A percentile compares a stretch with the other conserved stretches of the same genome.
Conservation (phyloP, 352 stramenopile genomes). For the Phytophthora agathidicida region DNA sequence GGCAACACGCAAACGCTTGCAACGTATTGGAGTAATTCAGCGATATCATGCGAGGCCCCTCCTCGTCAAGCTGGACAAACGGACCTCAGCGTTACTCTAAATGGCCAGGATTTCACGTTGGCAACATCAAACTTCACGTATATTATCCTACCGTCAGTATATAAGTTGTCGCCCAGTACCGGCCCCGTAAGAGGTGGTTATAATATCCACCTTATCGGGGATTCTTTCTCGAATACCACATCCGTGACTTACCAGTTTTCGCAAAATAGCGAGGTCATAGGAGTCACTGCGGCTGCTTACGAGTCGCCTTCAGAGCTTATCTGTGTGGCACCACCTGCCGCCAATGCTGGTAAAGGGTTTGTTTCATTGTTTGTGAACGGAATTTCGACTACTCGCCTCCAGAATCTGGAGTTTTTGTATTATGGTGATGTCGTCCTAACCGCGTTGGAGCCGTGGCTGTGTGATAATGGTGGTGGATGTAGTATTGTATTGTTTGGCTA, state of each 20-base stretch:
- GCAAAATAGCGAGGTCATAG: conserved; percentile 2
- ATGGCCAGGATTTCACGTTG: conserved; percentile 67
- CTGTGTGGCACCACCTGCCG: conserved; percentile 28
- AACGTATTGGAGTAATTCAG: conserved; percentile 64
- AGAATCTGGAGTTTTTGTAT: conserved; percentile 43
- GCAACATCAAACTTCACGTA: conserved; percentile 49
- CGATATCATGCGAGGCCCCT: conserved; percentile 67
- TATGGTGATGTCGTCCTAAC: conserved; percentile 36
- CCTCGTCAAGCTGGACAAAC: conserved; percentile 27
- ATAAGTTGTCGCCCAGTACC: conserved; percentile 44
- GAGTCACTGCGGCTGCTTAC: conserved; percentile 1
- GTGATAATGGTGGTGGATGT: conserved; percentile 45
- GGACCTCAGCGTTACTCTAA: conserved; percentile 60
- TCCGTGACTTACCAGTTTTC: conserved; percentile 39
- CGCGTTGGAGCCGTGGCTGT: conserved; percentile 52
- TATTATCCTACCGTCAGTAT: conserved; percentile 48
- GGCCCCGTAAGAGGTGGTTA: conserved; percentile 40
- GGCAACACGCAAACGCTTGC: conserved; percentile 40
- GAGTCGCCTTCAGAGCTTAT: conserved; percentile 24
- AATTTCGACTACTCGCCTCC: conserved; percentile 22
- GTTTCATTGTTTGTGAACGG: conserved; percentile 42
- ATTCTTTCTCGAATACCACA: conserved; percentile 29
- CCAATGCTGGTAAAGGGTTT: conserved; percentile 6
- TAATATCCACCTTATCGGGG: conserved; percentile 40
- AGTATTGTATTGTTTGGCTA: conserved; percentile 19